phyloP scores from a whole-genome alignment of 139 green algal species.

The Desmodesmus armatus region DNA sequence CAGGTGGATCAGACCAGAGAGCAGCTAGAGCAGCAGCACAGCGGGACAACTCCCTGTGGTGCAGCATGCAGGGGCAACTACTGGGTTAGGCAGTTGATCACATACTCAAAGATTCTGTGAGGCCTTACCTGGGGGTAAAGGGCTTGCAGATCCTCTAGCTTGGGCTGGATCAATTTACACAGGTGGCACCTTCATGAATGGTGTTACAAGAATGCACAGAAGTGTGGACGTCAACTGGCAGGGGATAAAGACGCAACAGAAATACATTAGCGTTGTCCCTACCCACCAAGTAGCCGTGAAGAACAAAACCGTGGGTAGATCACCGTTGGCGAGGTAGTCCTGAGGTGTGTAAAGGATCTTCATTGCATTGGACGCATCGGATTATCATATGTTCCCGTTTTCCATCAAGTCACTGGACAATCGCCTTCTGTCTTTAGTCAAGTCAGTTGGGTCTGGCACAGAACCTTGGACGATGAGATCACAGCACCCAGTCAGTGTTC shows the following conservation, averaged over 20 bases:
- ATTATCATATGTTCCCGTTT: too few relatives aligned
- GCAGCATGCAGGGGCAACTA: neutral
- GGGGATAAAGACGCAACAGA: neutral
- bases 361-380: too few relatives aligned
- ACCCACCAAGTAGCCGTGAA: slow-evolving; percentile 20
- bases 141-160: neutral
- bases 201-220: neutral
- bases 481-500: too few relatives aligned
- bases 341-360: slow-evolving; percentile 2
- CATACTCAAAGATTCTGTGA: neutral
- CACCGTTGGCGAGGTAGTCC: slow-evolving; percentile 4
- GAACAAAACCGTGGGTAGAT: neutral
- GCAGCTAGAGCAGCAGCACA: neutral
- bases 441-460: too few relatives aligned
- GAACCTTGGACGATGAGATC: too few relatives aligned
- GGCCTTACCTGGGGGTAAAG: neutral
- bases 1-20: neutral
- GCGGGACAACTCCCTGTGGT: neutral
- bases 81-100: neutral
- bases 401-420: too few relatives aligned
- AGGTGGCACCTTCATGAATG: slow-evolving; percentile 9
- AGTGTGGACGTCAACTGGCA: neutral
- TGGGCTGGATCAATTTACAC: slow-evolving; percentile 26
- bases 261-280: neutral
- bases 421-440: too few relatives aligned